These are phyloP conservation scores for Inga oerstediana DNA, from an alignment of 306 rosid species.

Conservation along the genomic window DNA sequence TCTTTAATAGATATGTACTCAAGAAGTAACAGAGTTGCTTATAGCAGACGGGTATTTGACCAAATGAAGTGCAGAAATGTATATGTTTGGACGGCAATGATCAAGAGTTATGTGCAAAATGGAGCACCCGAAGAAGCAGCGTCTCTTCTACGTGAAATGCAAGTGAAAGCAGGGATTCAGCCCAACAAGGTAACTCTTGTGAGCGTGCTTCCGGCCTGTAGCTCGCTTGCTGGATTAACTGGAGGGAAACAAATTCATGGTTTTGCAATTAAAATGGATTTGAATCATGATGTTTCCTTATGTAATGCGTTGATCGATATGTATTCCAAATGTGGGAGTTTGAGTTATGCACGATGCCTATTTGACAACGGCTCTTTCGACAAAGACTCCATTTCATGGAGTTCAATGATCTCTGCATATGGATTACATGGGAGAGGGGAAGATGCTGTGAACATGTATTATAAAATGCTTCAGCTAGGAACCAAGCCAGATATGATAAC, in stretches of 20 bases:
- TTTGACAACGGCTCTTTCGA: conserved; percentile 54
- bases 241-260: conserved; percentile 78
- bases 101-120: conserved; percentile 62
- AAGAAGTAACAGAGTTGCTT: conserved; percentile 48
- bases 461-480: conserved; percentile 58
- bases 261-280: conserved; percentile 53
- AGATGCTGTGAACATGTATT: conserved; percentile 62
- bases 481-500: conserved; percentile 70
- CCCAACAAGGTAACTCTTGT: conserved; percentile 74
- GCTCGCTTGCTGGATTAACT: conserved; percentile 54
- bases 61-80: conserved; percentile 65
- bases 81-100: conserved; percentile 76
- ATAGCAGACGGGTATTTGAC: conserved; percentile 62
- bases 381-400: conserved; percentile 73
- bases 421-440: conserved; percentile 79
- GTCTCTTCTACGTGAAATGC: conserved; percentile 64
- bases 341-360: conserved; percentile 55
- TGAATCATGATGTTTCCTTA: conserved; percentile 49
- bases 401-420: conserved; percentile 76
- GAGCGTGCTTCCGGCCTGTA: conserved; percentile 74
- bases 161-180: conserved; percentile 51
- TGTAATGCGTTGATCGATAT: conserved; percentile 75
- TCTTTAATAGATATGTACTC: conserved; percentile 86
- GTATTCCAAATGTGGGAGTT: conserved; percentile 85
- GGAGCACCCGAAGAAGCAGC: conserved; percentile 62